These are phyloP conservation scores for Setomelanomma holmii DNA, from an alignment of 2,329 filamentous ascomycete species.

Conservation along the genomic window DNA sequence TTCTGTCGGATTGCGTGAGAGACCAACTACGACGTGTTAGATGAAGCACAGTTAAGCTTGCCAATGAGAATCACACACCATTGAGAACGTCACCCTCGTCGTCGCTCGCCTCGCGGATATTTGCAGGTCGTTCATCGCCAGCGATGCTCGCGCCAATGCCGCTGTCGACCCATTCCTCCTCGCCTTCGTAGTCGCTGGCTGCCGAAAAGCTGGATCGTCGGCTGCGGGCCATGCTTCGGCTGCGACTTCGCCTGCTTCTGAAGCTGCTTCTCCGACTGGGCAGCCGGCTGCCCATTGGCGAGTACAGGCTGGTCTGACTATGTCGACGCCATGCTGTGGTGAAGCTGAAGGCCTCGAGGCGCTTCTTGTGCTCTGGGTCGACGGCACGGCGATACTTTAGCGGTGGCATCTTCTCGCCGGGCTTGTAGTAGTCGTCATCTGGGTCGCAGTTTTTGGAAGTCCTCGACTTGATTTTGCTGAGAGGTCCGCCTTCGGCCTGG, in stretches of 20 bases:
- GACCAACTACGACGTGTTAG: constrained; percentile 39
- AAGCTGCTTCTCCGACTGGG: constrained; percentile 51
- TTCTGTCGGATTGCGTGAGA: constrained; percentile 43
- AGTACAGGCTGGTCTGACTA: constrained; percentile 55
- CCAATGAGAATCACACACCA: constrained; percentile 44
- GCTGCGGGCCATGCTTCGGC: constrained; percentile 35
- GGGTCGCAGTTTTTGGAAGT: constrained; percentile 44
- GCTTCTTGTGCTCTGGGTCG: constrained; percentile 59
- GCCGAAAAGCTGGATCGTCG: constrained; percentile 45
- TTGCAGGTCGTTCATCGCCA: constrained; percentile 38
- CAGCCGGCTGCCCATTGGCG: constrained; percentile 57
- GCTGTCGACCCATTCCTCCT: constrained; percentile 47
- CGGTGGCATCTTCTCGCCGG: constrained; percentile 59
- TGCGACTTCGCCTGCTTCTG: constrained; percentile 38
- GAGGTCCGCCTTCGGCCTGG: constrained; percentile 33
- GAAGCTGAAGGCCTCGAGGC: constrained; percentile 57
- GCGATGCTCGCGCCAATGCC: constrained; percentile 45
- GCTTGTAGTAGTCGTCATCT: constrained; percentile 57
- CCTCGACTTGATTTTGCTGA: constrained; percentile 33
- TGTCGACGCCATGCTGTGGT: constrained; percentile 55
- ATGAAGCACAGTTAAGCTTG: constrained; percentile 6
- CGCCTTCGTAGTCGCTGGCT: constrained; percentile 45
- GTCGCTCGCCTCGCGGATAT: constrained; percentile 53
- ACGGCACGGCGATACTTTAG: constrained; percentile 59
- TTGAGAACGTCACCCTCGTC: constrained; percentile 55